phyloP scores from a whole-genome alignment of 2,329 filamentous ascomycete genomes.

The Nectriaceae sp. region DNA sequence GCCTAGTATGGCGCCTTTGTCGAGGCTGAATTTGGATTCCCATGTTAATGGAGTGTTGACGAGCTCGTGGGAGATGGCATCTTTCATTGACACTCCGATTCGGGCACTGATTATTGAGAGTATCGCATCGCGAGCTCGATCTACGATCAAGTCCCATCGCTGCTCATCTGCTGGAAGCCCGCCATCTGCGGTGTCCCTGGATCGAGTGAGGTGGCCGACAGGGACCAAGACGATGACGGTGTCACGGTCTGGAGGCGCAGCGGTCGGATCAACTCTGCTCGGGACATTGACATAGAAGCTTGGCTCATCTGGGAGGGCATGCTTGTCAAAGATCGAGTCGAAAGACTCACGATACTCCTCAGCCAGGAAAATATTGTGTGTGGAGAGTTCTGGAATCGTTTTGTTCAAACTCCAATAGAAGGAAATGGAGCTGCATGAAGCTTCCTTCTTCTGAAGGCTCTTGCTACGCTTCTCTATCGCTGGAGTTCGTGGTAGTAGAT shows the following conservation, averaged over 20 bases:
- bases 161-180: conserved; percentile 41
- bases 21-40: conserved; percentile 70
- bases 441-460: conserved; percentile 48
- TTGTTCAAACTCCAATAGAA: conserved; percentile 73
- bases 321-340: conserved; percentile 72
- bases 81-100: conserved; percentile 55
- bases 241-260: conserved; percentile 67
- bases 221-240: conserved; percentile 71
- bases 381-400: conserved; percentile 61
- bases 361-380: conserved; percentile 78
- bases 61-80: conserved; percentile 58
- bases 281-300: conserved; percentile 80
- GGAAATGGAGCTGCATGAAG: conserved; percentile 72
- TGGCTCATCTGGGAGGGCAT: conserved; percentile 66
- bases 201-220: conserved; percentile 65
- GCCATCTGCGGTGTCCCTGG: conserved; percentile 35
- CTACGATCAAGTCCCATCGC: conserved; percentile 59
- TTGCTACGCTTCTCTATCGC: conserved; percentile 30
- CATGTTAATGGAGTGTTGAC: conserved; percentile 68
- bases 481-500: conserved; percentile 58
- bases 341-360: conserved; percentile 74
- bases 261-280: conserved; percentile 65
- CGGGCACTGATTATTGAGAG: conserved; percentile 61
- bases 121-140: conserved; percentile 60
- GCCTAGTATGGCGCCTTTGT: conserved; percentile 73